Base-by-base conservation (phyloP, 2,329 filamentous ascomycete species). In the Arachnopeziza araneosa region DNA sequence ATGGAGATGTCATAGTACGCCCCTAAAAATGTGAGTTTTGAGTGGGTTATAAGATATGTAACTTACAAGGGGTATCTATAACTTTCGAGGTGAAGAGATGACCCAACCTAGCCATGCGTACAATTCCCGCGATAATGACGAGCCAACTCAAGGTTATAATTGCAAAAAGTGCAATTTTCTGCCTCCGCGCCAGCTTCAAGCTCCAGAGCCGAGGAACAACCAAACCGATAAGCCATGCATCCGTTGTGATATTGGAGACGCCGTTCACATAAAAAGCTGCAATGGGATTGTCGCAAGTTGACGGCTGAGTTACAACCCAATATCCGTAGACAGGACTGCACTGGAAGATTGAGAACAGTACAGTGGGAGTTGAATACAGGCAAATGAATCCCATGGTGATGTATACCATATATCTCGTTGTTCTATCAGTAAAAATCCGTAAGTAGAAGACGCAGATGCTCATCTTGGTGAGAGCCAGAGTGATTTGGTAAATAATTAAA, bases 141-240 rank as follows among this genome's bases (percentile, higher is more conserved):
- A 66, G 51, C 4, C 64, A 23, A 24, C 64, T 61, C 10, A 66
- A 54, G 17, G 48, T 50, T 12, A 66, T 55, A 57, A 67, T 58
- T 12, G 23, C 19, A 9, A 63, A 53, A 1, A 66, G 54, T 12
- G 56, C 57, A 12, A 62, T 52, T 49, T 67, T 67, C 36, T 67
- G 64, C 2, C 54, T 32, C 12, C 48, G 24, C 17, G 58, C 24
- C 54, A 67, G 62, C 50, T 66, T 26, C 4, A 67, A 51, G 1
- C 3, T 17, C 36, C 36, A 44, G 17, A 44, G 5, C 36, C 36
- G 36, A 44, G 36, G 36, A 44, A 44, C 36, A 14, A 44, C 36
- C 36, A 44, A 7, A 3, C 12, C 36, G 36, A 44, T 44, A 3
- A 44, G 36, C 36, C 36, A 44, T 19, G 36, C 17, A 52, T 52